Percentiles rank a stretch among this genome's conserved stretches.
These are phyloP conservation scores for Tephrocybe rancida DNA, from an alignment of 768 basidiomycete genomes.

Conservation along the genomic window DNA sequence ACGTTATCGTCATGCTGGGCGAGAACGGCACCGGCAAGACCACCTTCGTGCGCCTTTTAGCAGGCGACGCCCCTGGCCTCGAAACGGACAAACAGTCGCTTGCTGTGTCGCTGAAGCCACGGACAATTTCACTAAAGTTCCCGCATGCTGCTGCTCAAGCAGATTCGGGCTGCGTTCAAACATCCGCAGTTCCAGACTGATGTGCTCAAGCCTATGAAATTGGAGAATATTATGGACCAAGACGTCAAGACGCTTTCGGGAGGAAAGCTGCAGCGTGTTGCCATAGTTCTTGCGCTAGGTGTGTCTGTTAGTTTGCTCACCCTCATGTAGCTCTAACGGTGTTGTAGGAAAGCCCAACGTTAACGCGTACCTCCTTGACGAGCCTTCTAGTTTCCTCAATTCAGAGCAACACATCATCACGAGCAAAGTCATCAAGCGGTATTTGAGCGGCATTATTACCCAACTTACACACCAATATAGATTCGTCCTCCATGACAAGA, in stretches of 20 bases:
- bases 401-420: slow-evolving; percentile 99
- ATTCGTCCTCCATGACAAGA: slow-evolving; percentile 95
- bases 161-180: slow-evolving; percentile 96
- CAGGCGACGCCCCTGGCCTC: slow-evolving; percentile 88
- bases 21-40: slow-evolving; percentile 99
- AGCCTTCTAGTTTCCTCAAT: slow-evolving; percentile 91
- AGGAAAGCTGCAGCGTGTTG: slow-evolving; percentile 97
- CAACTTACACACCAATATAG: slow-evolving; percentile 30
- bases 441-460: slow-evolving; percentile 14
- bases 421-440: slow-evolving; percentile 97
- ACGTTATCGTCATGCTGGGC: slow-evolving; percentile 98
- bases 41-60: slow-evolving; percentile 93
- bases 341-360: slow-evolving; percentile 70
- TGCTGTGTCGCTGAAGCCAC: slow-evolving; percentile 94
- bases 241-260: slow-evolving; percentile 99
- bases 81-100: slow-evolving; percentile 82
- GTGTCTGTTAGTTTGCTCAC: slow-evolving; percentile 15
- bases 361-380: slow-evolving; percentile 93
- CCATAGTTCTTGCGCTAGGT: slow-evolving; percentile 93
- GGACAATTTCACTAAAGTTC: slow-evolving; percentile 98
- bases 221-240: slow-evolving; percentile 96
- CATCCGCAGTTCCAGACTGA: slow-evolving; percentile 99
- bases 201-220: slow-evolving; percentile 95
- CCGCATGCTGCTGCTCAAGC: slow-evolving; percentile 92
- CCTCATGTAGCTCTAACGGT: background rate